Percentiles rank a stretch among this genome's conserved stretches.
Evolutionary conservation across 179 eudicot species (phyloP).

Genomic region (Beta macrorhiza): DNA sequence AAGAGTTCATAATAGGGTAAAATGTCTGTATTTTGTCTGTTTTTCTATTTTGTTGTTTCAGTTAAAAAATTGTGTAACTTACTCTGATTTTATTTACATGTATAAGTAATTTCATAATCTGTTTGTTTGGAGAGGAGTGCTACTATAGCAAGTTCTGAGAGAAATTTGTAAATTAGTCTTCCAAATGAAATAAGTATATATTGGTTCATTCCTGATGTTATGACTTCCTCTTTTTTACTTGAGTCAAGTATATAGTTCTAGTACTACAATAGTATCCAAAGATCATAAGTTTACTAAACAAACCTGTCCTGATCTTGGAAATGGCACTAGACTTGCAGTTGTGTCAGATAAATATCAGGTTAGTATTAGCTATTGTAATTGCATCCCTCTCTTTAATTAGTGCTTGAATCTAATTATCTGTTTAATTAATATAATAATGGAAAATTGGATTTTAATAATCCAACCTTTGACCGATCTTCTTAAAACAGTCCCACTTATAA

Average conservation of each 20-base stretch:
- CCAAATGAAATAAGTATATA: background rate
- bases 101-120: background rate
- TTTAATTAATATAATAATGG: too few species aligned
- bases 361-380: too few species aligned
- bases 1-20: background rate
- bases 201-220: background rate
- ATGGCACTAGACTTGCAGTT: too few species aligned
- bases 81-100: background rate
- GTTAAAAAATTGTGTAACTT: background rate
- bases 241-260: background rate
- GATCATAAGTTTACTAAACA: too few species aligned
- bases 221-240: background rate
- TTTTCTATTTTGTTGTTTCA: background rate
- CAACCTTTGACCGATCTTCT: too few species aligned
- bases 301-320: too few species aligned
- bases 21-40: slow-evolving; percentile 3
- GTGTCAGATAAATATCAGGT: too few species aligned
- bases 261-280: too few species aligned
- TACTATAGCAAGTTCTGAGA: background rate
- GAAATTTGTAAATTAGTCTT: slow-evolving; percentile 15
- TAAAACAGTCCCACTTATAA: too few species aligned
- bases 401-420: too few species aligned
- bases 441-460: too few species aligned
- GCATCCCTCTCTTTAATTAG: too few species aligned
- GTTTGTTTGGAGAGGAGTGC: slow-evolving; percentile 6